Base-by-base conservation (phyloP, 768 basidiomycete genomes). In the Leucocoprinus leucothites region DNA sequence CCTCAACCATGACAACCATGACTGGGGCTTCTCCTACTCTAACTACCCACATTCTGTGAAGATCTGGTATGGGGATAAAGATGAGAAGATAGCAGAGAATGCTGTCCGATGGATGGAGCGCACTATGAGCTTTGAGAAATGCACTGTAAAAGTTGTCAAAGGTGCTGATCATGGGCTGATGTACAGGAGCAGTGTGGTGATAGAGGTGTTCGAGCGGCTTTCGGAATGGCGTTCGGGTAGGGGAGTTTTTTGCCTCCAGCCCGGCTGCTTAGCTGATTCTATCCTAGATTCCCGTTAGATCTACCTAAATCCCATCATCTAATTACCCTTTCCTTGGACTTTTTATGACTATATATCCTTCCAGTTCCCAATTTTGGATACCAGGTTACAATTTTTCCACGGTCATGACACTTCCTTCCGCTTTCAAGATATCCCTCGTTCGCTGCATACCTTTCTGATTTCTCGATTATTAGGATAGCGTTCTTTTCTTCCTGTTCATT, bases 131-230 rank as follows among this genome's bases (percentile, higher is more conserved):
- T 78, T 80, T 42, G 85, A 85, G 38, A 74, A 78, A 54, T 96
- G 94, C 66, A 74, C 77, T 42, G 84, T 99, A 35, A 82, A 86
- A 63, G 85, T 97, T 40, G 85, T 95, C 51, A 84, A 82, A 63
- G 91, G 91, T 35, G 95, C 91, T 18, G 94, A 94, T 61, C 96
- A 99, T 69, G 87, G 85, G 48, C 76, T 99, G 51, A 93, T 99
- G 91, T 97, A 94, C 71, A 87, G 86, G 67, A 89, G 88, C 67
- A 79, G 81, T 54, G 89, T 94, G 28, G 89, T 94, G 50, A 83
- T 94, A 24, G 92, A 94, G 60, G 89, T 90, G 31, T 71, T 94
- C 42, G 92, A 94, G 69, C 77, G 79, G 57, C 71, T 81, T 57
- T 78, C 81, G 51, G 82, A 74, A 56, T 86, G 84, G 84, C 69